Conservation (phyloP, 2,329 filamentous ascomycete species). For the Penicillium sp. region DNA sequence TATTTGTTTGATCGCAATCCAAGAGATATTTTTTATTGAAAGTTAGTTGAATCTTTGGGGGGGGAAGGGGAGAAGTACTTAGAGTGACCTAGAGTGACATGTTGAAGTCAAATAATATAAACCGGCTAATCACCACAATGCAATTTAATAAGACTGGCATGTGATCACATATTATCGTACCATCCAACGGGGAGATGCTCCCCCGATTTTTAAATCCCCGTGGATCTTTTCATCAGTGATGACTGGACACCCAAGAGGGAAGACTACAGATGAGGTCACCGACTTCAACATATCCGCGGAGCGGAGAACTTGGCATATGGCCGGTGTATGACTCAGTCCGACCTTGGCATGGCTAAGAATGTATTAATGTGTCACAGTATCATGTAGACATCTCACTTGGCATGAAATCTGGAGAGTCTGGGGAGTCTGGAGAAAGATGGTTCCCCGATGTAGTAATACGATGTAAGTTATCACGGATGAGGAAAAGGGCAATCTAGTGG, state of each 20-base stretch:
- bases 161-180: not conserved
- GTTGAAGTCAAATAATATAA: not conserved
- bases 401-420: not conserved
- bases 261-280: not conserved
- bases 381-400: not conserved
- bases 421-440: not conserved
- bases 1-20: constrained; percentile 21
- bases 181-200: not conserved
- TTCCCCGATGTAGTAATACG: not conserved
- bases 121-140: not conserved
- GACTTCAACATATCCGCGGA: not conserved
- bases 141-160: not conserved
- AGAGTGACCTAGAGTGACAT: not conserved
- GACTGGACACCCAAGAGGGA: not conserved
- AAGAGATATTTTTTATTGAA: constrained; percentile 8
- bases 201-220: not conserved
- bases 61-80: not conserved
- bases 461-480: too few relatives aligned
- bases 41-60: not conserved
- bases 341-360: constrained; percentile 2
- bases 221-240: not conserved
- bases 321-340: not conserved
- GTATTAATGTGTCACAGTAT: not conserved
- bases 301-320: constrained; percentile 7
- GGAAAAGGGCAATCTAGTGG: not conserved